phyloP scores from a whole-genome alignment of 2,329 filamentous ascomycete species.

The Amauroascus verrucosus region DNA sequence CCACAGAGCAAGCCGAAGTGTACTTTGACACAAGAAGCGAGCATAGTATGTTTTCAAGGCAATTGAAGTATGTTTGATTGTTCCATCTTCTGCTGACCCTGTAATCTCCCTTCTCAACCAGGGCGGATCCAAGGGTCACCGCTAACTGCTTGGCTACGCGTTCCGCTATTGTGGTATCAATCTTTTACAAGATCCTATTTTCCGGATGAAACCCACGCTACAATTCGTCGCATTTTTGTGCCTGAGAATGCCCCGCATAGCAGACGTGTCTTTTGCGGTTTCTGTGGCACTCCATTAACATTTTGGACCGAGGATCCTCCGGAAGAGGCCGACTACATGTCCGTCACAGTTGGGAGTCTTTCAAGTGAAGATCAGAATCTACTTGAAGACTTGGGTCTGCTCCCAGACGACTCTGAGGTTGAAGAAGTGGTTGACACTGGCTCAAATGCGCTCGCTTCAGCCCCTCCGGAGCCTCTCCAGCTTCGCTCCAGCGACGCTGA shows the following conservation, averaged over 20 bases:
- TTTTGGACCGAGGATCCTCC: conserved; percentile 69
- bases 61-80: neutral
- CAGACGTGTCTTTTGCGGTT: conserved; percentile 78
- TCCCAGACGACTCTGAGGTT: conserved; percentile 43
- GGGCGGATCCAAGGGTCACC: conserved; percentile 58
- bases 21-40: conserved; percentile 62
- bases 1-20: conserved; percentile 51
- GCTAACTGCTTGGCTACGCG: conserved; percentile 69
- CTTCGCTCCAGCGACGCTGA: conserved; percentile 16
- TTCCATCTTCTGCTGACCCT: neutral
- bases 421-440: conserved; percentile 3
- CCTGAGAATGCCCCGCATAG: conserved; percentile 48
- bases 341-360: conserved; percentile 69
- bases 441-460: neutral
- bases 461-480: conserved; percentile 14
- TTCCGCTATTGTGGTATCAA: conserved; percentile 72
- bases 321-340: conserved; percentile 66
- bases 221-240: conserved; percentile 58
- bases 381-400: conserved; percentile 64
- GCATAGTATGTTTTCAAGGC: conserved; percentile 53
- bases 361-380: conserved; percentile 58
- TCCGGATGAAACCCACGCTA: conserved; percentile 60
- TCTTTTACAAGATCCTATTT: conserved; percentile 65
- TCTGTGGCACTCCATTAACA: conserved; percentile 75
- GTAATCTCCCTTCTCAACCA: conserved; percentile 25